Evolutionary conservation across 768 basidiomycete species (phyloP).

Genomic region (Coprinopsis sp.): DNA sequence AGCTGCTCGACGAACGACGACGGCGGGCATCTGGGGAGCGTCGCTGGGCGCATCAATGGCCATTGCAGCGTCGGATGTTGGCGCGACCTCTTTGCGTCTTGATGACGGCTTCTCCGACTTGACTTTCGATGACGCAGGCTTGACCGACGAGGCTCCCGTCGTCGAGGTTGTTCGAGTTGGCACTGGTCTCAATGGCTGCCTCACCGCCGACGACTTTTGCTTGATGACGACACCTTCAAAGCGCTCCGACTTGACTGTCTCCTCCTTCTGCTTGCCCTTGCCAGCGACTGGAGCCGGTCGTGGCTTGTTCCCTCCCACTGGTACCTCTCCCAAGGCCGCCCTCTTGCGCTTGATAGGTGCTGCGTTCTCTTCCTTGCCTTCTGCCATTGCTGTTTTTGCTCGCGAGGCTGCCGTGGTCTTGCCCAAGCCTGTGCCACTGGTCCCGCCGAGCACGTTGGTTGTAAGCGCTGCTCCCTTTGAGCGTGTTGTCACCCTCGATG

Average conservation of each 20-base stretch:
- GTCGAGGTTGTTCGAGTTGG: constrained; percentile 38
- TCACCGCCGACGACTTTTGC: constrained; percentile 37
- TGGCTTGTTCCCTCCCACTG: constrained; percentile 45
- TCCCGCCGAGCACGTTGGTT: not conserved
- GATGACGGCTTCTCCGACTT: constrained; percentile 28
- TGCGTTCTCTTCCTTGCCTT: constrained; percentile 42
- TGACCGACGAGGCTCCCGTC: constrained; percentile 18
- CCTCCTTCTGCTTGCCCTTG: constrained; percentile 63
- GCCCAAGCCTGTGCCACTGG: constrained; percentile 4
- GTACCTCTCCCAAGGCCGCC: constrained; percentile 73
- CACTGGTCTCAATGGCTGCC: constrained; percentile 55
- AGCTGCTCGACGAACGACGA: constrained; percentile 36
- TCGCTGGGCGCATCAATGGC: constrained; percentile 40
- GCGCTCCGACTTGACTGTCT: constrained; percentile 43
- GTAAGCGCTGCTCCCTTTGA: constrained; percentile 8
- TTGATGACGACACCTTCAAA: constrained; percentile 65
- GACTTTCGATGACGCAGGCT: constrained; percentile 11
- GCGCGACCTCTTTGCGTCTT: constrained; percentile 9
- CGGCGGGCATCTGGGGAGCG: constrained; percentile 31
- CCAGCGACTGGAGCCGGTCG: constrained; percentile 26
- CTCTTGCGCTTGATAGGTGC: constrained; percentile 72
- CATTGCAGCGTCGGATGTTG: constrained; percentile 48
- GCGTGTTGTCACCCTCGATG: constrained; percentile 47
- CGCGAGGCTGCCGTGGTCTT: constrained; percentile 33
- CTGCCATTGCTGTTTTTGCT: constrained; percentile 42